These are phyloP conservation scores for Penicilliopsis zonata DNA, from an alignment of 495 filamentous ascomycete species.

Conservation along the genomic window DNA sequence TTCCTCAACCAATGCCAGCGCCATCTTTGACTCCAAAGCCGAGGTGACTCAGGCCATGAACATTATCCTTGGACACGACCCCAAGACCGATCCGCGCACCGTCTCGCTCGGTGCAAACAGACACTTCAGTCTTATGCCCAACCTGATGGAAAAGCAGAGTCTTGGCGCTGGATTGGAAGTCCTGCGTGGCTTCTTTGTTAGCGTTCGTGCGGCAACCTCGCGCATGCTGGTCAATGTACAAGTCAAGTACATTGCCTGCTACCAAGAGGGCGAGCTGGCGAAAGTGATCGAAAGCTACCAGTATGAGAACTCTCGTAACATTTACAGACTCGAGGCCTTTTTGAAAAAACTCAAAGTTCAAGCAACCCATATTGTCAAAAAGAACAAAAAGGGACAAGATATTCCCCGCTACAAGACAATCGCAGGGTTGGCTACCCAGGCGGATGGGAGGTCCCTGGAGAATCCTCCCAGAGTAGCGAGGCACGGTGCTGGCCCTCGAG, in stretches of 20 bases:
- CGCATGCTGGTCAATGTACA: constrained; percentile 51
- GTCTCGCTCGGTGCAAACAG: constrained; percentile 27
- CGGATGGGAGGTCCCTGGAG: constrained; percentile 19
- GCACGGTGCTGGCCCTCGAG: constrained; percentile 26
- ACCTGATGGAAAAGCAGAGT: constrained; percentile 14
- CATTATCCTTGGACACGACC: constrained; percentile 33
- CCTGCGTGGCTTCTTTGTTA: constrained; percentile 56
- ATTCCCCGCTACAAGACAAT: constrained; percentile 31
- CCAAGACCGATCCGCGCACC: constrained; percentile 19
- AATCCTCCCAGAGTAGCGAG: constrained; percentile 21
- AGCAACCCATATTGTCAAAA: constrained; percentile 23
- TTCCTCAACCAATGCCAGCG: constrained; percentile 32
- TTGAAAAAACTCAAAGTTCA: constrained; percentile 33
- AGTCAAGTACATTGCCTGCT: constrained; percentile 32
- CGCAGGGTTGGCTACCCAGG: constrained; percentile 27
- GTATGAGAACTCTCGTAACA: constrained; percentile 2
- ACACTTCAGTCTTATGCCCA: constrained; percentile 20
- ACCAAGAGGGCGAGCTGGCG: constrained; percentile 19
- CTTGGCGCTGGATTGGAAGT: constrained; percentile 33
- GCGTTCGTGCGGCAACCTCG: constrained; percentile 52
- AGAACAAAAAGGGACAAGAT: constrained; percentile 21
- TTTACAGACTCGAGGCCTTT: constrained; percentile 24
- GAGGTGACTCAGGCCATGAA: constrained; percentile 40
- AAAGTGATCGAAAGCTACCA: constrained; percentile 13
- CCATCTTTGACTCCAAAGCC: constrained; percentile 23